phyloP scores from a whole-genome alignment of 176 grass and related monocot species.

The Aegilops speltoides region DNA sequence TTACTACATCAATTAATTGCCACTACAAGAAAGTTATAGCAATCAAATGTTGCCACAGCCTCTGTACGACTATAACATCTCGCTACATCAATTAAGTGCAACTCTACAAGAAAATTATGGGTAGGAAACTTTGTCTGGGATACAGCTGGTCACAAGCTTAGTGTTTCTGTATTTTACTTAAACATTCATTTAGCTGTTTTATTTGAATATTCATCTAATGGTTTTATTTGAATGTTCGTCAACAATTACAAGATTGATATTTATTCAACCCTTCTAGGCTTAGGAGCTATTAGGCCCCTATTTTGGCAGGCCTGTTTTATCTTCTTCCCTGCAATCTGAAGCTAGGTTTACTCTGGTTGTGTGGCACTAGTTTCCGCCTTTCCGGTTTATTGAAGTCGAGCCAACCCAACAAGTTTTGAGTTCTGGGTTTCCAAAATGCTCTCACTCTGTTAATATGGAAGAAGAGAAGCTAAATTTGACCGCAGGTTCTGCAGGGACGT shows the following conservation, averaged over 20 bases:
- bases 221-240: background rate
- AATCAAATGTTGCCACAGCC: background rate
- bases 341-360: background rate
- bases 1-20: background rate
- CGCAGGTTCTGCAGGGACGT: background rate
- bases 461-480: conserved; percentile 3
- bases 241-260: background rate
- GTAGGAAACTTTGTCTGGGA: conserved; percentile 6
- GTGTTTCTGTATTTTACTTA: background rate
- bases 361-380: background rate
- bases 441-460: conserved; percentile 23
- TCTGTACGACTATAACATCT: background rate
- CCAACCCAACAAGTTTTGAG: conserved; percentile 1
- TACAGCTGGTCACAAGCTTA: background rate
- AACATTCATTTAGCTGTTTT: background rate
- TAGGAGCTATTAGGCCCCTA: background rate
- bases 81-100: background rate
- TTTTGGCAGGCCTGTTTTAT: background rate
- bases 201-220: background rate
- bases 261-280: conserved; percentile 10
- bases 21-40: background rate
- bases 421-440: conserved; percentile 19
- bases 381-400: background rate
- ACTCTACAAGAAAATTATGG: background rate
- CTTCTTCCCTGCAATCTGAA: conserved; percentile 12